A percentile compares a stretch with the other conserved stretches of the same genome.
These are phyloP conservation scores for Gentiana macrophylla DNA, from an alignment of 257 asterid species.

Conservation along the genomic window DNA sequence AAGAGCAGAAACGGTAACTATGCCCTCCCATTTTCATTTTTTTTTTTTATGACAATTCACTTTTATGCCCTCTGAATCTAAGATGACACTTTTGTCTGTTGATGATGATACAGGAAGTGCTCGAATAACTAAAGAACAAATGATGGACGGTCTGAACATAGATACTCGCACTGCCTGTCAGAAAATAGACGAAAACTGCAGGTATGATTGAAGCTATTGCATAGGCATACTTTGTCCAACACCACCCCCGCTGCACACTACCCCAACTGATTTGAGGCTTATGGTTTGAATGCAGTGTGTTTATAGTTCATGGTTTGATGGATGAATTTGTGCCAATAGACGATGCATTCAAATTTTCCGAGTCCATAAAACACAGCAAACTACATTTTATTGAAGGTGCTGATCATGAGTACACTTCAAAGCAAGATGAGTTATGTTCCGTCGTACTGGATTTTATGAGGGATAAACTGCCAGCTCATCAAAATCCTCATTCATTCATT, in stretches of 20 bases:
- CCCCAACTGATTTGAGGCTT: conserved; percentile 1
- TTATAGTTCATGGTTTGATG: conserved; percentile 56
- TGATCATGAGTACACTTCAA: conserved; percentile 68
- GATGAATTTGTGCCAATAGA: conserved; percentile 73
- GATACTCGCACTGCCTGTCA: conserved; percentile 50
- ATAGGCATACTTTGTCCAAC: too few relatives aligned
- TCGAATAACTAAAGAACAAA: conserved; percentile 56
- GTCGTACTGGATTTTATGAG: conserved; percentile 47
- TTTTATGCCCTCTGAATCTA: too few relatives aligned
- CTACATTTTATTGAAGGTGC: conserved; percentile 64
- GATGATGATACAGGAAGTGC: conserved; percentile 44
- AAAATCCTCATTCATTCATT: too few relatives aligned
- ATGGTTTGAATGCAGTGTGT: conserved; percentile 37
- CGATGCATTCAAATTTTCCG: conserved; percentile 54
- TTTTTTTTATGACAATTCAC: too few relatives aligned
- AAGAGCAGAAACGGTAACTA: conserved; percentile 52
- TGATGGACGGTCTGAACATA: conserved; percentile 69
- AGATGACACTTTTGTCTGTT: too few relatives aligned
- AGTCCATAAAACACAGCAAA: conserved; percentile 36
- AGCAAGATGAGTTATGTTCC: conserved; percentile 41
- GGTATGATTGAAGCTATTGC: conserved; percentile 22
- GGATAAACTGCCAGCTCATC: conserved; percentile 13
- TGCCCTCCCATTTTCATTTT: not conserved
- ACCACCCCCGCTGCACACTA: too few relatives aligned
- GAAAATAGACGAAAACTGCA: conserved; percentile 46